Base-by-base conservation (phyloP, 495 filamentous ascomycete species). In the Cercophora sp. region DNA sequence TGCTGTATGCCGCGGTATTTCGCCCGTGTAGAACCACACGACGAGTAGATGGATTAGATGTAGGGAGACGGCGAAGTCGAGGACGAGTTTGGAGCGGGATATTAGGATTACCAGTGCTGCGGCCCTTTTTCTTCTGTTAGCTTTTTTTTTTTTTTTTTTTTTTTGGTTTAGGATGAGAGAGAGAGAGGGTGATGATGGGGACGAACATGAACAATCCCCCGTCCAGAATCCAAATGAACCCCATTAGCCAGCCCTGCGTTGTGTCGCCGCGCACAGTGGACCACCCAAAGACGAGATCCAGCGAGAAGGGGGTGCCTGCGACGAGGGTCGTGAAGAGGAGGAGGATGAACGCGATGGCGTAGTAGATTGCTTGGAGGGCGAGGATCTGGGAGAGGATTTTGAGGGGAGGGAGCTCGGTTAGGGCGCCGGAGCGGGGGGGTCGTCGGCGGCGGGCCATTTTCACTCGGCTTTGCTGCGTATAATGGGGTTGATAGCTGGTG, bases 281-380 rank as follows among this genome's bases (percentile, higher is more conserved):
- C 89, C 92, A 96, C 57, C 81, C 83, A 43, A 96, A 79, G 1
- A 97, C 68, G 27, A 95, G 66, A 43, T 87, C 84, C 0, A 86
- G 60, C 22, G 69, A 79, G 57, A 96, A 91, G 1, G 75, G 66
- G 9, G 79, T 75, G 3, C 94, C 93, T 15, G 88, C 85, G 5
- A 96, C 88, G 13, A 96, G 76, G 4, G 85, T 83, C 13, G 89
- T 91, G 81, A 99, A 99, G 36, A 95, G 70, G 54, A 96, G 88
- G 49, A 97, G 76, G 5, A 85, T 68, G 16, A 86, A 76, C 3
- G 86, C 87, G 59, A 75, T 76, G 54, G 71, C 71, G 80, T 97
- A 97, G 78, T 89, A 96, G 57, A 86, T 79, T 24, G 75, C 64
- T 65, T 99, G 93, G n/a, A 99, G 80, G 19, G 87, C 67, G 59